phyloP scores from a whole-genome alignment of 164 flowering plant species.

The Houttuynia cordata region DNA sequence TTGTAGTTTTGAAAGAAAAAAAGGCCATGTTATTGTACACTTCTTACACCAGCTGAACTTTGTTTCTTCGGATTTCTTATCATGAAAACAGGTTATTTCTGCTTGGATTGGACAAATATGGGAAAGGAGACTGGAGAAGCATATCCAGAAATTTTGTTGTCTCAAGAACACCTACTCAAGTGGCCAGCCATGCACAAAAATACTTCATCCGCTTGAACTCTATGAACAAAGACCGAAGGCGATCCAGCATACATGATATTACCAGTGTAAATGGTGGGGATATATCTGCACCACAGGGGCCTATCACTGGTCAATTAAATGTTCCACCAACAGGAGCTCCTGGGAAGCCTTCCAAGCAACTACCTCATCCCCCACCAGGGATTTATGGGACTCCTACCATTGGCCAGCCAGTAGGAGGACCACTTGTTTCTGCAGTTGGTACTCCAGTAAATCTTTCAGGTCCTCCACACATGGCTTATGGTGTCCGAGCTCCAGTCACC shows the following conservation, averaged over 20 bases:
- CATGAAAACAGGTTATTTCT: conserved; percentile 59
- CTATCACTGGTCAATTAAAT: conserved; percentile 71
- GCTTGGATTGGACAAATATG: conserved; percentile 86
- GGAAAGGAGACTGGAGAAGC: conserved; percentile 95
- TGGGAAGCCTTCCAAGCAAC: conserved; percentile 40
- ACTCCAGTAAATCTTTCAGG: conserved; percentile 69
- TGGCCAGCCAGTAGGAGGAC: conserved; percentile 77
- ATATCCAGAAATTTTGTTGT: conserved; percentile 87
- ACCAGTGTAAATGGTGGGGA: conserved; percentile 66
- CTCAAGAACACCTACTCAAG: conserved; percentile 88
- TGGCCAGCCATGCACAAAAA: conserved; percentile 92
- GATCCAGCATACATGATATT: conserved; percentile 90
- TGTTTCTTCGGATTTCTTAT: neutral
- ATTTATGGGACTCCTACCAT: conserved; percentile 59
- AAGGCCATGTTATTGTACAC: no score
- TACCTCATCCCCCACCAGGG: conserved; percentile 30
- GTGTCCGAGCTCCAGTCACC: conserved; percentile 54
- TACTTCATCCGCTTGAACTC: conserved; percentile 87
- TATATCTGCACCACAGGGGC: conserved; percentile 46
- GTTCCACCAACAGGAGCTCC: conserved; percentile 31
- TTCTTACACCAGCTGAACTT: no score
- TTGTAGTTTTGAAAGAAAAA: no score
- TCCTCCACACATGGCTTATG: conserved; percentile 68
- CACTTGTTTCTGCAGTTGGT: conserved; percentile 78
- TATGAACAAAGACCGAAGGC: conserved; percentile 83